Conservation (phyloP, 768 basidiomycete species). For the Termitomyces sp. region DNA sequence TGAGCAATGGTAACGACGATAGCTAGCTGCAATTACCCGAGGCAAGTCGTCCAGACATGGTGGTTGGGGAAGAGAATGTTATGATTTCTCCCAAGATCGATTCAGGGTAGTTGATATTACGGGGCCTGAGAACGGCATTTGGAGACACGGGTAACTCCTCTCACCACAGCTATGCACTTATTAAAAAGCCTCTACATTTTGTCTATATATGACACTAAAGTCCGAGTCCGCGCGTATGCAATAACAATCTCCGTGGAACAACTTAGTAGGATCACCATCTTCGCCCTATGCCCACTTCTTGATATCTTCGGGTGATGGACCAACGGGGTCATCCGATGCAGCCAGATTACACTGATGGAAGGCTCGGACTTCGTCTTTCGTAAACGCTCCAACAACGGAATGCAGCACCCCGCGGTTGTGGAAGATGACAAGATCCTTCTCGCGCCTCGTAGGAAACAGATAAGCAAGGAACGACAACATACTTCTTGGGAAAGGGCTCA, state of each 20-base stretch:
- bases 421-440: constrained; percentile 76
- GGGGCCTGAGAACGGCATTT: not conserved
- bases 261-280: not conserved
- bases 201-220: not conserved
- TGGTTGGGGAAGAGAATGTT: constrained; percentile 7
- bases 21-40: constrained; percentile 35
- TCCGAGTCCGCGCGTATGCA: not conserved
- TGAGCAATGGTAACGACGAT: not conserved
- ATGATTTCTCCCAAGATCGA: not conserved
- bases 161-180: not conserved
- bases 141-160: not conserved
- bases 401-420: constrained; percentile 83
- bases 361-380: constrained; percentile 57
- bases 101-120: not conserved
- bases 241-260: not conserved
- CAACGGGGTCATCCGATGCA: constrained; percentile 63
- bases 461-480: not conserved
- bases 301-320: constrained; percentile 66
- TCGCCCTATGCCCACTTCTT: constrained; percentile 42
- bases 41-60: constrained; percentile 62
- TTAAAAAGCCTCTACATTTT: not conserved
- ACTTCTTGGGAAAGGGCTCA: constrained; percentile 14
- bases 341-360: constrained; percentile 92
- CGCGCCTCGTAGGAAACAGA: constrained; percentile 22
- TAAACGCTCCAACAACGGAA: constrained; percentile 76